These are phyloP conservation scores for Xylaria polymorpha DNA, from an alignment of 2,329 filamentous ascomycete genomes.

Conservation along the genomic window DNA sequence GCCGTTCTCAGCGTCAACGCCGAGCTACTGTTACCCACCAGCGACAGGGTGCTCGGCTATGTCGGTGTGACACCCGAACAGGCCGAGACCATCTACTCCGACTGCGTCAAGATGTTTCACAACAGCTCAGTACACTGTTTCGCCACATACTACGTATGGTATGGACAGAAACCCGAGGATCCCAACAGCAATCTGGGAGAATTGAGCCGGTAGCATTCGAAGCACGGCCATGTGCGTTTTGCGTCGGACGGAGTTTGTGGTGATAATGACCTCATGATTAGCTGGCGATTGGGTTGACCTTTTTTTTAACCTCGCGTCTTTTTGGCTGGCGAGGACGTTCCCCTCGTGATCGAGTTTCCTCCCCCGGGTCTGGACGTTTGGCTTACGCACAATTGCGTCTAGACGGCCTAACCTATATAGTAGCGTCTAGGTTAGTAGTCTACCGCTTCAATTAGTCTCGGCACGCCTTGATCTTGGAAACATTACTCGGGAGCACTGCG, in stretches of 20 bases:
- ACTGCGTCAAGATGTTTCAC: conserved; percentile 36
- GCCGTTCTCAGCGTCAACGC: conserved; percentile 46
- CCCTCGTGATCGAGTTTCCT: neutral
- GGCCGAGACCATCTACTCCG: conserved; percentile 35
- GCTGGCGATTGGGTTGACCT: conserved; percentile 22
- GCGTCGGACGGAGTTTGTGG: conserved; percentile 1
- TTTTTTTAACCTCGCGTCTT: conserved; percentile 5
- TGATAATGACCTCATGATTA: conserved; percentile 33
- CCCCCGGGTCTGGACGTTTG: neutral
- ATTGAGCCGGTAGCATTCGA: conserved; percentile 11
- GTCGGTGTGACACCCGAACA: conserved; percentile 36
- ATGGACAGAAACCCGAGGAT: conserved; percentile 37
- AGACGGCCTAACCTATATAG: neutral
- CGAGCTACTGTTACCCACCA: conserved; percentile 37
- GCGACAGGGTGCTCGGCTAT: conserved; percentile 31
- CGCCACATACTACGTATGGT: conserved; percentile 42
- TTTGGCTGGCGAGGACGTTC: conserved; percentile 3
- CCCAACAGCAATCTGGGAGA: neutral
- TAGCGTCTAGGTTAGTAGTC: conserved; percentile 1
- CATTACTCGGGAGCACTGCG: neutral
- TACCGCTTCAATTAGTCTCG: neutral
- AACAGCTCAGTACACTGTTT: conserved; percentile 35
- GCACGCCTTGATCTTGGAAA: neutral
- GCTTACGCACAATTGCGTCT: neutral
- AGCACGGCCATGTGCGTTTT: neutral